phyloP scores from a whole-genome alignment of 495 filamentous ascomycete genomes.

The Arthonia radiata region DNA sequence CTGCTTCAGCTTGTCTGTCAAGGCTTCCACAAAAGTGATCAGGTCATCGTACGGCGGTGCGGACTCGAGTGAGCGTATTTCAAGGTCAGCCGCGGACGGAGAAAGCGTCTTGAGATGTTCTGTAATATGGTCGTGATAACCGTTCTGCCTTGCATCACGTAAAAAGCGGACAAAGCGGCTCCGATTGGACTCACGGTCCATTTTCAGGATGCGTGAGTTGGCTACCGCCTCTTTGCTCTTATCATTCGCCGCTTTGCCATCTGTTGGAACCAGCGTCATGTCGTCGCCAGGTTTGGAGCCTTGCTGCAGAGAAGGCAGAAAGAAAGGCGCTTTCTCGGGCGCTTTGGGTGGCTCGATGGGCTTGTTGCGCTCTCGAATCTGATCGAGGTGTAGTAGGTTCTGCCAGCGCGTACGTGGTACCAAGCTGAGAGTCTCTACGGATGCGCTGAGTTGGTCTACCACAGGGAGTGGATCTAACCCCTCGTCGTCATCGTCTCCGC shows the following conservation, averaged over 20 bases:
- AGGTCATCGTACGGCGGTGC: constrained; percentile 24
- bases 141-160: constrained; percentile 4
- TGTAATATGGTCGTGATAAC: constrained; percentile 5
- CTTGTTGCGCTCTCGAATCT: constrained; percentile 82
- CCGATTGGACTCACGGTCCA: constrained; percentile 16
- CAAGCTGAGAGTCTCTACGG: constrained; percentile 68
- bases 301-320: constrained; percentile 42
- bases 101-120: constrained; percentile 52
- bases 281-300: constrained; percentile 3
- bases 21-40: constrained; percentile 42
- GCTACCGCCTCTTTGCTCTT: constrained; percentile 19
- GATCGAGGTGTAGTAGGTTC: constrained; percentile 67
- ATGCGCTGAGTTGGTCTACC: constrained; percentile 48
- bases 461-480: constrained; percentile 19
- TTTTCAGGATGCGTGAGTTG: constrained; percentile 27
- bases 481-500: constrained; percentile 16
- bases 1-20: constrained; percentile 39
- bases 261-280: constrained; percentile 4
- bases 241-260: constrained; percentile 2
- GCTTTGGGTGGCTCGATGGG: constrained; percentile 75
- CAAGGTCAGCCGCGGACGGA: constrained; percentile 63
- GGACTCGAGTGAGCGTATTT: constrained; percentile 53
- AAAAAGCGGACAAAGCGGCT: constrained; percentile 8
- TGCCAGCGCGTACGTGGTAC: constrained; percentile 86
- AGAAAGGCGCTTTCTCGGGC: constrained; percentile 90